Evolutionary conservation across 805 yeast genomes (phyloP).

Genomic region (Saccharomyces cerevisiae): DNA sequence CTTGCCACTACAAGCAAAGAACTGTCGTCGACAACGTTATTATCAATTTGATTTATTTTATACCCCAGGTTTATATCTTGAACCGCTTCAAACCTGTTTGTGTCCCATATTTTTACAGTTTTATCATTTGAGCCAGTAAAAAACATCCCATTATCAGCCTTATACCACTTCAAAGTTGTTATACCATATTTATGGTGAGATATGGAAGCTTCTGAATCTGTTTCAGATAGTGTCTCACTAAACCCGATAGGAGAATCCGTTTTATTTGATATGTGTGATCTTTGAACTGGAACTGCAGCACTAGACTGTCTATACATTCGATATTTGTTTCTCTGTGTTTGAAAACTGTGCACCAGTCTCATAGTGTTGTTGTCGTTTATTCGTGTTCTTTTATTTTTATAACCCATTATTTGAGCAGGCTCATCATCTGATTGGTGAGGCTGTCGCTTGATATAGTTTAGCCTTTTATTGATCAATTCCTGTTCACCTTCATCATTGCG

Average conservation of each 20-base stretch:
- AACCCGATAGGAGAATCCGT: not conserved
- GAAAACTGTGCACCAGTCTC: slow-evolving; percentile 15
- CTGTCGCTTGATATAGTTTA: slow-evolving; percentile 10
- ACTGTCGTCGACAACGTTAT: slow-evolving; percentile 36
- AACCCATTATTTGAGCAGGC: not conserved
- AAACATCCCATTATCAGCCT: slow-evolving; percentile 78
- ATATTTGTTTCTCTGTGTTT: slow-evolving; percentile 16
- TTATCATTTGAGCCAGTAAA: slow-evolving; percentile 74
- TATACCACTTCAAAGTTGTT: slow-evolving; percentile 80
- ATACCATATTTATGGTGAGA: slow-evolving; percentile 59
- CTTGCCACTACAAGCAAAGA: slow-evolving; percentile 56
- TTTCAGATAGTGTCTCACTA: not conserved
- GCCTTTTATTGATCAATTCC: slow-evolving; percentile 24
- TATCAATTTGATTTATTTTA: slow-evolving; percentile 60
- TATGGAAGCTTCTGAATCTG: slow-evolving; percentile 10
- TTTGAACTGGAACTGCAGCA: not conserved
- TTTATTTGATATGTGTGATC: not conserved
- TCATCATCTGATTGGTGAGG: not conserved
- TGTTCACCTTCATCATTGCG: slow-evolving; percentile 16
- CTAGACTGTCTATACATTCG: slow-evolving; percentile 16
- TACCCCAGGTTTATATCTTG: slow-evolving; percentile 56
- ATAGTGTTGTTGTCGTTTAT: not conserved
- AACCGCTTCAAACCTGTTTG: slow-evolving; percentile 54
- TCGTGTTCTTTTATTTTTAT: not conserved
- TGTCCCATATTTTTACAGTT: slow-evolving; percentile 73